phyloP scores from a whole-genome alignment of 257 asterid genomes.

The Nicotiana obtusifolia region DNA sequence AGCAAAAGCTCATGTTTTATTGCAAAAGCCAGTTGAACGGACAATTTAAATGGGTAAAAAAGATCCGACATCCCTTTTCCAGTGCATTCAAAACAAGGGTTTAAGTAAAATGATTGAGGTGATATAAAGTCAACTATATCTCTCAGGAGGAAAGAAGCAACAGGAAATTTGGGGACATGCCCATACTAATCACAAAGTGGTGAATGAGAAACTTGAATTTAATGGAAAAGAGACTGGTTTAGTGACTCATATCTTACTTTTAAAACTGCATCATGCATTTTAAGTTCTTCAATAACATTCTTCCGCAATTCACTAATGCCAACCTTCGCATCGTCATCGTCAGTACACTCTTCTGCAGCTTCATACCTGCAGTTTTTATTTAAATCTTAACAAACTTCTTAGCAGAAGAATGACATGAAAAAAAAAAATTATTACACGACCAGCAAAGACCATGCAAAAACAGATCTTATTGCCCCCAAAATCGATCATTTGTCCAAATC shows the following conservation, averaged over 20 bases:
- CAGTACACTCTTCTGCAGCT: conserved; percentile 81
- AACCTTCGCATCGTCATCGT: conserved; percentile 86
- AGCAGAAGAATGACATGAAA: background rate
- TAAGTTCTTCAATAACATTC: conserved; percentile 56
- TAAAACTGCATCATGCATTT: conserved; percentile 59
- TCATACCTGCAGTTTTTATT: conserved; percentile 54
- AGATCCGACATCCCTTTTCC: background rate
- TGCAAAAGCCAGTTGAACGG: background rate
- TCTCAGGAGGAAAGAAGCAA: background rate
- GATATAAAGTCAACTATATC: background rate
- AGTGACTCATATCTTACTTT: conserved; percentile 30
- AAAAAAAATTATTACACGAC: background rate
- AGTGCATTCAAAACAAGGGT: background rate
- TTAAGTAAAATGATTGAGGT: background rate
- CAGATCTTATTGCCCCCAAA: background rate
- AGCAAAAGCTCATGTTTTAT: background rate
- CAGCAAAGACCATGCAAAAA: background rate
- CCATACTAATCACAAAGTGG: background rate
- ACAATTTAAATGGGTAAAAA: background rate
- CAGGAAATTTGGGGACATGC: background rate
- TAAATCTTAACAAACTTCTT: background rate
- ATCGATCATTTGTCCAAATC: background rate
- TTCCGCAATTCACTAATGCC: conserved; percentile 52
- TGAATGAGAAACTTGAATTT: background rate
- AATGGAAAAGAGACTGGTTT: background rate